These are phyloP conservation scores for Cavenderia fasciculata DNA, from an alignment of 78 protist genomes.

Conservation along the genomic window DNA sequence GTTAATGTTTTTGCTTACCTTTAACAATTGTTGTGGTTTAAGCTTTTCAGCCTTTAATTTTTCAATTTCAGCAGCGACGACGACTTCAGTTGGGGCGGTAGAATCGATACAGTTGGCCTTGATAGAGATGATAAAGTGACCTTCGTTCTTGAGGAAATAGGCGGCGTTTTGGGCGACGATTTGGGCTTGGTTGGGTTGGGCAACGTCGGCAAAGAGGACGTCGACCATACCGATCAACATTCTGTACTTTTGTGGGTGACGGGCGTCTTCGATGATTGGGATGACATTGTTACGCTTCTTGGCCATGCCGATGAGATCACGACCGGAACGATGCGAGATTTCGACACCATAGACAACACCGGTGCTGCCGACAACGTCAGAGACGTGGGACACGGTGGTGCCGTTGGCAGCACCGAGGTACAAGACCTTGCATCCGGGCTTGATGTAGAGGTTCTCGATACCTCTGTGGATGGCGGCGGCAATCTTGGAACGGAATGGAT, in stretches of 20 bases:
- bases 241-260: slow-evolving; percentile 97
- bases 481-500: slow-evolving; percentile 99
- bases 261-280: slow-evolving; percentile 99
- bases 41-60: slow-evolving; percentile 89
- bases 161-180: slow-evolving; percentile 99
- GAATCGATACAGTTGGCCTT: slow-evolving; percentile 99
- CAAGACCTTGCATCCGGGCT: slow-evolving; percentile 99
- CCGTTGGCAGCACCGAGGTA: slow-evolving; percentile 99
- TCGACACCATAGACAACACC: slow-evolving; percentile 99
- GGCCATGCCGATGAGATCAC: slow-evolving; percentile 99
- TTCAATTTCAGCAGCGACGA: slow-evolving; percentile 95
- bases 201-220: slow-evolving; percentile 99
- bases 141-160: slow-evolving; percentile 99
- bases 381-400: slow-evolving; percentile 99
- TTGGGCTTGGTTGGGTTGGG: slow-evolving; percentile 99
- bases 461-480: slow-evolving; percentile 99
- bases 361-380: slow-evolving; percentile 99
- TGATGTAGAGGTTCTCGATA: slow-evolving; percentile 93
- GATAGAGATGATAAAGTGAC: slow-evolving; percentile 98
- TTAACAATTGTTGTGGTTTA: slow-evolving; percentile 94
- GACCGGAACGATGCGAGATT: slow-evolving; percentile 98
- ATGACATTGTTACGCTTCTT: slow-evolving; percentile 98
- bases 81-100: slow-evolving; percentile 95
- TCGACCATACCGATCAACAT: slow-evolving; percentile 99
- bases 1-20: too few relatives aligned